phyloP scores from a whole-genome alignment of 2,329 filamentous ascomycete species.

The Aspergillus sp. region DNA sequence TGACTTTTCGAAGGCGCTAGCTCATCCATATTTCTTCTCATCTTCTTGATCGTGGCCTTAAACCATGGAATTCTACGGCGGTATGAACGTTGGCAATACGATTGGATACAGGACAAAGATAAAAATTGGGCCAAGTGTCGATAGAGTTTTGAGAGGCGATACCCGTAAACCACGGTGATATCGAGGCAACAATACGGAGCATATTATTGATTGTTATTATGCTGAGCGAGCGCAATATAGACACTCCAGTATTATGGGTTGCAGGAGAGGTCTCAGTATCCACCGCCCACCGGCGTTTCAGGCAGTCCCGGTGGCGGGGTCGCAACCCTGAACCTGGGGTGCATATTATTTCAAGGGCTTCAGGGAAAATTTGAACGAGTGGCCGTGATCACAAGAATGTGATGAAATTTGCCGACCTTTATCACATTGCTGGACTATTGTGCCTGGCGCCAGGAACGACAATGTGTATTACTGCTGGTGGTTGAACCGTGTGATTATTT shows the following conservation, averaged over 20 bases:
- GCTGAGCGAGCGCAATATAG: too few species aligned
- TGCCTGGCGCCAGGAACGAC: too few species aligned
- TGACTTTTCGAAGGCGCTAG: constrained; percentile 25
- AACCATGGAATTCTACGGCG: not conserved
- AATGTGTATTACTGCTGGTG: not conserved
- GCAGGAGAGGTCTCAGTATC: not conserved
- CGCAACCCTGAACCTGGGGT: too few species aligned
- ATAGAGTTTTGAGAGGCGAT: not conserved
- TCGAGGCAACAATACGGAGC: too few species aligned
- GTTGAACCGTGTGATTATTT: not conserved
- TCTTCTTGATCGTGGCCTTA: not conserved
- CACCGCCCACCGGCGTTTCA: not conserved
- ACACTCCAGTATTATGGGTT: too few species aligned
- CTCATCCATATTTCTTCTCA: constrained; percentile 30
- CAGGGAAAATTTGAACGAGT: too few species aligned
- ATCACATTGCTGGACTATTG: too few species aligned
- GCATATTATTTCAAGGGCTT: too few species aligned
- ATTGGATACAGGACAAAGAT: not conserved
- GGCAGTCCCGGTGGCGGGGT: not conserved
- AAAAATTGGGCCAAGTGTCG: not conserved
- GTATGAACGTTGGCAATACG: not conserved
- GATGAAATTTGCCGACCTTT: too few species aligned
- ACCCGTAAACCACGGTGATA: too few species aligned
- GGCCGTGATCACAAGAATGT: too few species aligned
- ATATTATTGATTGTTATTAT: too few species aligned